These are phyloP conservation scores for Malus hybrid DNA, from an alignment of 331 rosid genomes.

Conservation along the genomic window DNA sequence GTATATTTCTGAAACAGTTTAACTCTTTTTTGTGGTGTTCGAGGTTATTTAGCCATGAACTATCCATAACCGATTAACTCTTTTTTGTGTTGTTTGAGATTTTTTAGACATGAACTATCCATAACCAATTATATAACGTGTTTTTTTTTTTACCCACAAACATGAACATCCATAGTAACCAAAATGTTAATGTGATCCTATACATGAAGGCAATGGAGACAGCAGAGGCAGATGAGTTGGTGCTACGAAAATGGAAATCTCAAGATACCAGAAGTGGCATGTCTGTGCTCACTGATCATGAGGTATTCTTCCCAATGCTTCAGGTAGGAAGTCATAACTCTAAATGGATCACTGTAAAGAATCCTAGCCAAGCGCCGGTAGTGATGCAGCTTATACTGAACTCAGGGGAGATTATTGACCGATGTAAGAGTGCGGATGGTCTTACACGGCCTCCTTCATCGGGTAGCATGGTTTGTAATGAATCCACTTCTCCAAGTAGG, in stretches of 20 bases:
- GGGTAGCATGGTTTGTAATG: constrained; percentile 46
- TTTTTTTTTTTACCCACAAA: background rate
- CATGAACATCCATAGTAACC: constrained; percentile 8
- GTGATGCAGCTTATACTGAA: constrained; percentile 83
- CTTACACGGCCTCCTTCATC: constrained; percentile 58
- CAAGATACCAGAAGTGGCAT: constrained; percentile 44
- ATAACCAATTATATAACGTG: background rate
- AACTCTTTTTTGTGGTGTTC: background rate
- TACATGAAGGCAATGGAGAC: constrained; percentile 38
- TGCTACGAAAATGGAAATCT: constrained; percentile 85
- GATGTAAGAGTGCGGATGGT: constrained; percentile 54
- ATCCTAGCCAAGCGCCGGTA: constrained; percentile 76
- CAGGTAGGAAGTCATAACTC: constrained; percentile 74
- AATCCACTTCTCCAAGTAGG: constrained; percentile 46
- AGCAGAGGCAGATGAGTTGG: constrained; percentile 56
- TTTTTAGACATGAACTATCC: background rate
- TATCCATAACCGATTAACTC: too few relatives aligned
- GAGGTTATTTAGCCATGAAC: background rate
- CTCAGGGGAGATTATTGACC: constrained; percentile 62
- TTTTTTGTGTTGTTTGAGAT: too few relatives aligned
- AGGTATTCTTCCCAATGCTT: constrained; percentile 60
- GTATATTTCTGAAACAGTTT: background rate
- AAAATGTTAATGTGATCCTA: constrained; percentile 17
- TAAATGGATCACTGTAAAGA: constrained; percentile 70
- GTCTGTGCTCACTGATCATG: constrained; percentile 74